A percentile compares a stretch with the other conserved stretches of the same genome.
Evolutionary conservation across 352 stramenopile genomes (phyloP).

Genomic region (Phytophthora podocarpi): DNA sequence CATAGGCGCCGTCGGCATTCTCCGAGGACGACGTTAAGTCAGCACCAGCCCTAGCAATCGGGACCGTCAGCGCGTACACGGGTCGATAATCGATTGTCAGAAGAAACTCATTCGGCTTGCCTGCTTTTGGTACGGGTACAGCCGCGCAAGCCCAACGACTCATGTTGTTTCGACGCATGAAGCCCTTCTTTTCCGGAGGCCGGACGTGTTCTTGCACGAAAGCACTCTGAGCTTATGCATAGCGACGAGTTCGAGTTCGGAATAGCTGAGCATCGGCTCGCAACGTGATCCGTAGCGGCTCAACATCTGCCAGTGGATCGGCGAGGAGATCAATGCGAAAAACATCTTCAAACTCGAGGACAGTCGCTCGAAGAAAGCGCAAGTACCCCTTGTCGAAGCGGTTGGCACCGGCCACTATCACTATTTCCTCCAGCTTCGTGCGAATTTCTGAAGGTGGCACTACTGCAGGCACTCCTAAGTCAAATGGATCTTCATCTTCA

Average conservation of each 20-base stretch:
- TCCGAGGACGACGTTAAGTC: constrained; percentile 2
- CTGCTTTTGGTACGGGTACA: constrained; percentile 9
- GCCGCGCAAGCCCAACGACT: constrained; percentile 12
- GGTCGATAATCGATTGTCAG: constrained; percentile 29
- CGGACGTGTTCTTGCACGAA: neutral
- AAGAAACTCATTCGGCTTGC: constrained; percentile 7
- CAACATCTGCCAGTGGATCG: constrained; percentile 1
- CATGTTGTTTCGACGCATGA: constrained; percentile 2
- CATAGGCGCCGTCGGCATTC: constrained; percentile 2
- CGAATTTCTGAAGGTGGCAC: neutral
- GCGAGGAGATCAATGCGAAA: neutral
- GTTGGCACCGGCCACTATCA: neutral
- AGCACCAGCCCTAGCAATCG: neutral
- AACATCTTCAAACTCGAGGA: constrained; percentile 7
- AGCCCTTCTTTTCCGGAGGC: neutral
- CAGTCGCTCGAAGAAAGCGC: neutral
- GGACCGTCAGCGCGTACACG: constrained; percentile 4
- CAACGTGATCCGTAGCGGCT: constrained; percentile 1
- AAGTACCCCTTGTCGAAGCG: neutral
- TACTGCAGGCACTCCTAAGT: neutral
- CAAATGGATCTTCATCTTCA: constrained; percentile 7
- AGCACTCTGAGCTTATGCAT: neutral
- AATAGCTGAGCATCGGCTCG: neutral
- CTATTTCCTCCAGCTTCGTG: neutral
- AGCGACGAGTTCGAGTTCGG: neutral